These are phyloP conservation scores for Hordeum vulgare DNA, from an alignment of 176 grass and related monocot species.

Conservation along the genomic window DNA sequence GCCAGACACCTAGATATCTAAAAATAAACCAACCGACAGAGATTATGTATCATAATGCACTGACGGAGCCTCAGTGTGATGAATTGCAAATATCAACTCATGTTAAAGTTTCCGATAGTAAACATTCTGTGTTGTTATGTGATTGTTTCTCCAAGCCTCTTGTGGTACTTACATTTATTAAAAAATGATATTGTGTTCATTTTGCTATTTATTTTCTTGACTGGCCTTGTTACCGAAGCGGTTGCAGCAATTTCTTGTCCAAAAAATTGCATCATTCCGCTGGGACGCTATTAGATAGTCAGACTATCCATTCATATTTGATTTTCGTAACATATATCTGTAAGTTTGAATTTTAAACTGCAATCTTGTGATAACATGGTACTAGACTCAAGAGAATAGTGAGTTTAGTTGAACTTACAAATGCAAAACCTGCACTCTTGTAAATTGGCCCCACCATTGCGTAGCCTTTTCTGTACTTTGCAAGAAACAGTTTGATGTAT, in stretches of 20 bases:
- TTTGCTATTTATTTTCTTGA: background rate
- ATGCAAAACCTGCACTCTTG: slow-evolving; percentile 42
- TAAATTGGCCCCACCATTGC: slow-evolving; percentile 39
- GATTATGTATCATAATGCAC: background rate
- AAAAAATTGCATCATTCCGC: background rate
- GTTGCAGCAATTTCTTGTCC: background rate
- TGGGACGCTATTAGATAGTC: background rate
- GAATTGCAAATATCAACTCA: background rate
- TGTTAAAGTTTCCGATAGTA: background rate
- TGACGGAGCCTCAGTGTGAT: background rate
- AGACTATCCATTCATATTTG: background rate
- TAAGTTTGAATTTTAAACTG: background rate
- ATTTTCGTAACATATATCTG: background rate
- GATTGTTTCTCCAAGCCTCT: background rate
- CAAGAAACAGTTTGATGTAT: slow-evolving; percentile 47
- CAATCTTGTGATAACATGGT: background rate
- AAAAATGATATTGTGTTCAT: background rate
- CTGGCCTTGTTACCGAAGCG: background rate
- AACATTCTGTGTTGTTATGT: background rate
- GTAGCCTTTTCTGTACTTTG: slow-evolving; percentile 14
- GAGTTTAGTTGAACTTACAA: background rate
- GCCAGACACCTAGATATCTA: too few species aligned
- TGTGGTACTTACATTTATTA: background rate
- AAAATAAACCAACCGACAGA: background rate
- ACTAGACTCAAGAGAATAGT: background rate